Conservation (phyloP, 129 eudicot species). For the Dittrichia graveolens region DNA sequence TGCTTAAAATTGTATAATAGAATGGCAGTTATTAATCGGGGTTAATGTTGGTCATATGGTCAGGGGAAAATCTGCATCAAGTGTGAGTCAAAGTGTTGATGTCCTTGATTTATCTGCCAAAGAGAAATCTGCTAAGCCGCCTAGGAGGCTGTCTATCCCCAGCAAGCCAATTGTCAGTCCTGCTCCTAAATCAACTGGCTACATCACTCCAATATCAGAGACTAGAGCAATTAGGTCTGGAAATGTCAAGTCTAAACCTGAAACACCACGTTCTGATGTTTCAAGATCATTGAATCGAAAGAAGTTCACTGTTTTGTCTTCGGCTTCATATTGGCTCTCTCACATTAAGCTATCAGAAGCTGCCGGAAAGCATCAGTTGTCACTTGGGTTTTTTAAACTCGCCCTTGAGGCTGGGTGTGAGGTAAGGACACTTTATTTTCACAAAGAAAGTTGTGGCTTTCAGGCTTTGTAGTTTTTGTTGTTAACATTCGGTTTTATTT, state of each 20-base stretch:
- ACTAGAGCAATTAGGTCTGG: conserved; percentile 52
- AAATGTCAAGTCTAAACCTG: conserved; percentile 40
- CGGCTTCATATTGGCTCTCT: conserved; percentile 89
- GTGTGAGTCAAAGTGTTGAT: conserved; percentile 74
- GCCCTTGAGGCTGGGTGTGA: conserved; percentile 84
- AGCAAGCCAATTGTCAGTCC: conserved; percentile 61
- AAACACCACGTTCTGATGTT: conserved; percentile 70
- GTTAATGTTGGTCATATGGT: conserved; percentile 14
- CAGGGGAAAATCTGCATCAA: conserved; percentile 67
- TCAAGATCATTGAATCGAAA: conserved; percentile 54
- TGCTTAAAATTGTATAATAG: background rate
- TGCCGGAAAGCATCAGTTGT: conserved; percentile 71
- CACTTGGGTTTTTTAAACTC: conserved; percentile 91
- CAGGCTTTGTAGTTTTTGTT: background rate
- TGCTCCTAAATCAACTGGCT: conserved; percentile 51
- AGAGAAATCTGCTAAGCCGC: conserved; percentile 83
- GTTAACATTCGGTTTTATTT: background rate
- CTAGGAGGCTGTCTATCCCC: conserved; percentile 84
- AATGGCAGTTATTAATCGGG: background rate
- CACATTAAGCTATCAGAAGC: conserved; percentile 90
- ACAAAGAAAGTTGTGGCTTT: background rate
- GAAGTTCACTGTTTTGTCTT: conserved; percentile 64
- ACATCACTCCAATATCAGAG: conserved; percentile 79
- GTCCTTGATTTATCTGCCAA: conserved; percentile 70
- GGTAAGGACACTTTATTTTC: conserved; percentile 42